Evolutionary conservation across 495 filamentous ascomycete genomes (phyloP), one percentile per base, ranked within the genome.

Genomic region (Talaromyces thailandensis): DNA sequence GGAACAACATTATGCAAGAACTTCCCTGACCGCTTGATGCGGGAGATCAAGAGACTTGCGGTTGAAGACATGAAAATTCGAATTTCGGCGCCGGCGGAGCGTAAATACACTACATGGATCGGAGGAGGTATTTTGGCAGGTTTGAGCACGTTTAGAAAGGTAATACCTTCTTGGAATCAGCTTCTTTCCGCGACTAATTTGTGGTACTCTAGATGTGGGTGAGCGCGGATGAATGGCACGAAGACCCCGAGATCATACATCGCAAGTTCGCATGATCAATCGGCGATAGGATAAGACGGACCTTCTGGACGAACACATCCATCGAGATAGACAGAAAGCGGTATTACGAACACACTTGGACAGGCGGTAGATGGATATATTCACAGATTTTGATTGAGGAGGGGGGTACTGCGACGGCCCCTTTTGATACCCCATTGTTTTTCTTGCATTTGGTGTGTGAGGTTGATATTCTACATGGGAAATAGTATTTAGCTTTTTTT

Each of bases 11-110:
- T 99, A 64, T 90, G 86, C 64, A 90, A 86, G 77, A 93, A 93
- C 51, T 99, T 99, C 74, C 93, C 93, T n/a, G 93, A 98, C 71
- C 84, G 94, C 18, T 75, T 99, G 66, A 81, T 98, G 70, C 86
- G 87, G 64, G 94, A 99, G 74, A 89, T 99, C 64, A 93, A 96
- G 75, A 81, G 88, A 64, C 77, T 98, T 24, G 93, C 94, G 11
- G 92, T 96, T 59, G 96, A 96, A 78, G 94, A 99, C 69, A 99
- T 96, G 95, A 86, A 92, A 67, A 97, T 99, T 72, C 94, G 96
- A 76, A 99, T 99, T 63, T 96, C 95, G 73, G 94, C 94, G 25
- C 94, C 94, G 61, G 92, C 95, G 2, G 94, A 99, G 78, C 84
- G 94, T 62, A 96, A 97, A 74, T 99, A 98, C 76, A 96, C 90